Evolutionary conservation across 2,329 filamentous ascomycete species (phyloP), one percentile per base, ranked within the genome.

Genomic region (Calonectria hongkongensis): DNA sequence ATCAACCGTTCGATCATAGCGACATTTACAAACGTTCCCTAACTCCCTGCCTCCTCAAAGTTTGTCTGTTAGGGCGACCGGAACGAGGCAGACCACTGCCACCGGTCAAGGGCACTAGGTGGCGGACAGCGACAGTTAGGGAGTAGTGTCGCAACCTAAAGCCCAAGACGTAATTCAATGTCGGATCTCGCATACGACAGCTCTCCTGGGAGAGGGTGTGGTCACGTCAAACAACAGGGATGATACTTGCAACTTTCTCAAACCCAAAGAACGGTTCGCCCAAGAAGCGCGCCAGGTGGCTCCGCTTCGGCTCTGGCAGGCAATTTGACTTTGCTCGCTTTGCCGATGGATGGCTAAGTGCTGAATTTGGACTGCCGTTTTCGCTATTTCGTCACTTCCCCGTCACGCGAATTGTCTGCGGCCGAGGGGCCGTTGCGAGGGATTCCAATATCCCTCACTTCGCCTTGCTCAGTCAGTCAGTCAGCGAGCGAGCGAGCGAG

Each of bases 371-470:
- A 36, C 27, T 28, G 48, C 27, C 10, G 54, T 64, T 72, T 69
- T 36, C 60, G 66, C 36, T 70, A 72, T 74, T 30, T 48, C 64
- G 39, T 56, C 58, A 33, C 63, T 48, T 33, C 47, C 65, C 43
- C 62, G 71, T 70, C 43, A 64, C 66, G 45, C 48, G 27, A 71
- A 74, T 58, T 47, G 27, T 63, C 47, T 56, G 56, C 65, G 18
- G 21, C 64, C 54, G 48, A 65, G 36, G 62, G 41, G 54, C 74
- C 58, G 47, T 62, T 33, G 47, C 15, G 18, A 48, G 41, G 39
- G 39, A 27, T 66, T 51, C 67, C 64, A 69, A 67, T 64, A 69
- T 73, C 68, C 65, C 73, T 48, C 65, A 66, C 43, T 36, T 13
- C 25, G 5, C 21, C 21, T 21, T 21, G 21, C 21, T 21, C 21